Conservation (phyloP, 2,329 filamentous ascomycete species). For the Chrysosporium keratinophilum region DNA sequence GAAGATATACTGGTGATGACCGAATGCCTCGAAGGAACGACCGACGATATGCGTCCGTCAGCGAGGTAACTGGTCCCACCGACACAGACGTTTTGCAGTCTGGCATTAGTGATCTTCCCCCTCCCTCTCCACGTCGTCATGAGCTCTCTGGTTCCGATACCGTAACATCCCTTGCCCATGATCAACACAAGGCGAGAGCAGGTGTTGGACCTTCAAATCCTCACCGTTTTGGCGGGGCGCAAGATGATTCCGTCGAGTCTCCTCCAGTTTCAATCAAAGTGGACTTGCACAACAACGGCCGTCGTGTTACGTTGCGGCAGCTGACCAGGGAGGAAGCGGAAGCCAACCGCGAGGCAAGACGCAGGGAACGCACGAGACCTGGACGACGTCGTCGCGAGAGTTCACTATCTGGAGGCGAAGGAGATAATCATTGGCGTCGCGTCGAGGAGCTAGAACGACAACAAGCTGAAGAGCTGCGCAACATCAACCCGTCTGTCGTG, state of each 20-base stretch:
- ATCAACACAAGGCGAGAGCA: slow-evolving; percentile 21
- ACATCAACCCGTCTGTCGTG: slow-evolving; percentile 23
- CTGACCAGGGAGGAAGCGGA: slow-evolving; percentile 54
- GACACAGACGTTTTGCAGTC: slow-evolving; percentile 25
- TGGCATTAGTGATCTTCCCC: slow-evolving; percentile 29
- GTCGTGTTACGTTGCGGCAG: slow-evolving; percentile 52
- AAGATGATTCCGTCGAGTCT: slow-evolving; percentile 41
- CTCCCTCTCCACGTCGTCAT: slow-evolving; percentile 34
- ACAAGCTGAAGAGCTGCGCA: slow-evolving; percentile 36
- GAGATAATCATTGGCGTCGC: slow-evolving; percentile 39
- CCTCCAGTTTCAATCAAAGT: slow-evolving; percentile 56
- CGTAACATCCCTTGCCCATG: slow-evolving; percentile 22
- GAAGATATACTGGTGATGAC: slow-evolving; percentile 41
- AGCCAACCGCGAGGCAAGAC: slow-evolving; percentile 47
- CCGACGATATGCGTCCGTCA: slow-evolving; percentile 19
- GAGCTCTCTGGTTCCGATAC: slow-evolving; percentile 28
- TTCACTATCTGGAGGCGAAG: slow-evolving; percentile 34
- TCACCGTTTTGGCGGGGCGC: slow-evolving; percentile 26
- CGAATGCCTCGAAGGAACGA: slow-evolving; percentile 11
- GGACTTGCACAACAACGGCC: slow-evolving; percentile 54
- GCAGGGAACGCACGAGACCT: slow-evolving; percentile 37
- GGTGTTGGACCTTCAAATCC: slow-evolving; percentile 24
- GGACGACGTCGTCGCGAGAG: slow-evolving; percentile 34
- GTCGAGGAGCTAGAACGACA: slow-evolving; percentile 40
- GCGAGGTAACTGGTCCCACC: slow-evolving; percentile 27